Conservation (phyloP, 2,329 filamentous ascomycete genomes). For the Fusarium subtropicale region DNA sequence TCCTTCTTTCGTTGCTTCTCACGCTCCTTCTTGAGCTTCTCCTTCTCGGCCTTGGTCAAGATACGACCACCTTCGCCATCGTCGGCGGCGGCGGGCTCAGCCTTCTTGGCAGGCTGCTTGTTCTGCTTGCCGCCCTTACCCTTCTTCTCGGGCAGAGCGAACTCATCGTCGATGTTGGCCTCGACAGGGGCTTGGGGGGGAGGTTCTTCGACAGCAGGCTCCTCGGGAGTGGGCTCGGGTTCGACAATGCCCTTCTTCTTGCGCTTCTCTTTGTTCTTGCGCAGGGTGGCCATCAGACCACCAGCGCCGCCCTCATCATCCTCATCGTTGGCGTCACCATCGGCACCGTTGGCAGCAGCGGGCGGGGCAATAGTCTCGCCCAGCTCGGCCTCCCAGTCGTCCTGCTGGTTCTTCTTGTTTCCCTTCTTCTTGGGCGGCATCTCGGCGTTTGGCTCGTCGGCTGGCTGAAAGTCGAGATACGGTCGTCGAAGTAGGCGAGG, state of each 20-base stretch:
- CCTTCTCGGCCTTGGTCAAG: slow-evolving; percentile 98
- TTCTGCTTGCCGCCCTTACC: slow-evolving; percentile 68
- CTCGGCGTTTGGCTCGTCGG: slow-evolving; percentile 49
- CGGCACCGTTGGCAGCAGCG: slow-evolving; percentile 54
- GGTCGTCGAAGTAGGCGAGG: slow-evolving; percentile 36
- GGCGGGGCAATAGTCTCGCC: slow-evolving; percentile 79
- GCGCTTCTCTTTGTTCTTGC: slow-evolving; percentile 86
- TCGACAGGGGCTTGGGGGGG: slow-evolving; percentile 80
- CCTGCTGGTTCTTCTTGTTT: slow-evolving; percentile 82
- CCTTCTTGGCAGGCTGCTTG: slow-evolving; percentile 55
- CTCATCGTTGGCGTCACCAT: slow-evolving; percentile 62
- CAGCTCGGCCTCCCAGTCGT: slow-evolving; percentile 95
- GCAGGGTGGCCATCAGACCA: slow-evolving; percentile 82
- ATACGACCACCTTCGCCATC: slow-evolving; percentile 73
- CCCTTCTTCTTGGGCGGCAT: slow-evolving; percentile 97
- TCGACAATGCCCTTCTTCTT: slow-evolving; percentile 87
- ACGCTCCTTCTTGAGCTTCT: slow-evolving; percentile 96
- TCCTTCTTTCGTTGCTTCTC: slow-evolving; percentile 99
- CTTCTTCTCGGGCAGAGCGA: slow-evolving; percentile 82
- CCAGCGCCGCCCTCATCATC: slow-evolving; percentile 67
- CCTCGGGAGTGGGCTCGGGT: slow-evolving; percentile 60
- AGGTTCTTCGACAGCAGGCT: slow-evolving; percentile 73
- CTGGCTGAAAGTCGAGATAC: slow-evolving; percentile 38
- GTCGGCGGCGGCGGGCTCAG: slow-evolving; percentile 64
- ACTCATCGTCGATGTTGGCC: slow-evolving; percentile 86